phyloP scores from a whole-genome alignment of 2,329 filamentous ascomycete genomes.

The Fusarium neocosmosporiellum region DNA sequence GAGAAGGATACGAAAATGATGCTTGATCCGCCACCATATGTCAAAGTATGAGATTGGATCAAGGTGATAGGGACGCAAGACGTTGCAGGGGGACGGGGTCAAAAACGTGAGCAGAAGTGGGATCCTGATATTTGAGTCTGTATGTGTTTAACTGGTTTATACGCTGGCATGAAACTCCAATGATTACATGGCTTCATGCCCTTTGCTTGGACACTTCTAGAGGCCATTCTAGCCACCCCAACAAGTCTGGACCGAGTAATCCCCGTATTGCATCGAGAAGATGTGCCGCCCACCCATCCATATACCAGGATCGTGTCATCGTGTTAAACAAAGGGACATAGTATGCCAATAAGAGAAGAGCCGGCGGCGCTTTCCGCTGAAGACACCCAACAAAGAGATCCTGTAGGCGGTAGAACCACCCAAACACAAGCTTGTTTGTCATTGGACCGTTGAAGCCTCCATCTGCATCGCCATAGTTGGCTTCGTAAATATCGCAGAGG shows the following conservation, averaged over 20 bases:
- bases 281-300: slow-evolving; percentile 40
- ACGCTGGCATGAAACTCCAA: background rate
- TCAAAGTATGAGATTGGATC: background rate
- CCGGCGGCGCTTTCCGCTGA: slow-evolving; percentile 41
- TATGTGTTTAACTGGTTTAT: background rate
- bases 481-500: slow-evolving; percentile 43
- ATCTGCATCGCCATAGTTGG: slow-evolving; percentile 37
- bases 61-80: no score
- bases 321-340: slow-evolving; percentile 39
- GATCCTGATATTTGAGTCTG: background rate
- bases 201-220: slow-evolving; percentile 26
- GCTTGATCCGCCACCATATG: slow-evolving; percentile 8
- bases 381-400: slow-evolving; percentile 43
- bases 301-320: slow-evolving; percentile 34
- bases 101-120: background rate
- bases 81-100: background rate
- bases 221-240: slow-evolving; percentile 43
- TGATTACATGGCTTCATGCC: slow-evolving; percentile 14
- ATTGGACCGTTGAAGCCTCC: slow-evolving; percentile 30
- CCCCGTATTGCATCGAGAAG: slow-evolving; percentile 38
- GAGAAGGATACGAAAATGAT: background rate
- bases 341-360: slow-evolving; percentile 42
- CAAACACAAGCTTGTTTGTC: slow-evolving; percentile 38
- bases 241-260: slow-evolving; percentile 27
- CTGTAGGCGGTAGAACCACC: slow-evolving; percentile 45